Conservation (phyloP, 1,139 yeast species). For the Kurtzmaniella natalensis region DNA sequence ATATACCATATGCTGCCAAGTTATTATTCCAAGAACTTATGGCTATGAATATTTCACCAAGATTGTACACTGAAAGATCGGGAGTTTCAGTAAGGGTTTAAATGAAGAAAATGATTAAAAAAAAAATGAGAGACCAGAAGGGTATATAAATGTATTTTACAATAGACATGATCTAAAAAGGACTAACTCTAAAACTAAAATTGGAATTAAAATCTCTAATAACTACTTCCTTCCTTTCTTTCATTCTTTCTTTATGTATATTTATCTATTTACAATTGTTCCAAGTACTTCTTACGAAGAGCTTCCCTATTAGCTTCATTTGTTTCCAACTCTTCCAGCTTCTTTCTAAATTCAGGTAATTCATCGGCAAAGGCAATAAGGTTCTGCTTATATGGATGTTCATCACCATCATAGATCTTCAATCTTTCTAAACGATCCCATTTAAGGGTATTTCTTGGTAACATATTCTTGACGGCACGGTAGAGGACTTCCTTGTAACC, state of each 20-base stretch:
- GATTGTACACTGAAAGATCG: slow-evolving; percentile 68
- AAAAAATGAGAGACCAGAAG: not conserved
- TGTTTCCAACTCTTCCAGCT: slow-evolving; percentile 34
- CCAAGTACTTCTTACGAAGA: slow-evolving; percentile 34
- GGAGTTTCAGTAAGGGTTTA: slow-evolving; percentile 40
- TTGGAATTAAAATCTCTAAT: no score
- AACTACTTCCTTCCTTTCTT: no score
- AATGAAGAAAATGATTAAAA: slow-evolving; percentile 2
- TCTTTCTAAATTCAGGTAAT: slow-evolving; percentile 46
- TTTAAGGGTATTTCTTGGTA: slow-evolving; percentile 86
- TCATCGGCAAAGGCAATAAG: slow-evolving; percentile 86
- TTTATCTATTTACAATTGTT: slow-evolving; percentile 11
- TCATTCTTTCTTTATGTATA: not conserved
- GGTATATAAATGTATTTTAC: slow-evolving; percentile 3
- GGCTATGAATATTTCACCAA: slow-evolving; percentile 96
- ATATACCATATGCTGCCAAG: slow-evolving; percentile 96
- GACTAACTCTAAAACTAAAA: not conserved
- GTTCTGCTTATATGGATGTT: slow-evolving; percentile 81
- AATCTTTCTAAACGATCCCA: slow-evolving; percentile 76
- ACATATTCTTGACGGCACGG: slow-evolving; percentile 93
- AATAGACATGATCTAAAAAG: slow-evolving; percentile 1
- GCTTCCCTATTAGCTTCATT: slow-evolving; percentile 30
- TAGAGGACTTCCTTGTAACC: slow-evolving; percentile 81
- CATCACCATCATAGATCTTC: slow-evolving; percentile 82
- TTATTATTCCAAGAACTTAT: slow-evolving; percentile 94